Conservation (phyloP, 129 eudicot species). For the Escallonia rubra region DNA sequence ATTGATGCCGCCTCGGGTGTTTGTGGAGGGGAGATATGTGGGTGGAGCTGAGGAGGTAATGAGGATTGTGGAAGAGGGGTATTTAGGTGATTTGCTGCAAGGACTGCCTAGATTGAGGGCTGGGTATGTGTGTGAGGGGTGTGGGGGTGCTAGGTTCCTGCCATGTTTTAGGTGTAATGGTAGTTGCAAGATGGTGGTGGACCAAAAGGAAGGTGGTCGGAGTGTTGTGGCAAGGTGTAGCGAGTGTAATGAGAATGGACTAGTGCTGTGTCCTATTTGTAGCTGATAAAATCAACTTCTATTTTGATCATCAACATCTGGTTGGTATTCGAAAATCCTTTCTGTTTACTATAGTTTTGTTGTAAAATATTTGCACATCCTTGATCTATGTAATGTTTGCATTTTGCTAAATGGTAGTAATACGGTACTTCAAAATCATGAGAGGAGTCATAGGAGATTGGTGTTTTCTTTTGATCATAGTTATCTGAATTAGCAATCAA, state of each 20-base stretch:
- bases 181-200: constrained; percentile 64
- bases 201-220: constrained; percentile 23
- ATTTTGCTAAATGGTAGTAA: no score
- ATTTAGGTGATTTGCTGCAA: constrained; percentile 43
- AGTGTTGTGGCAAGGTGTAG: constrained; percentile 45
- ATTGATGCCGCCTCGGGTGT: constrained; percentile 61
- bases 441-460: no score
- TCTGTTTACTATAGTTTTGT: background rate
- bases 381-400: no score
- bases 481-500: no score
- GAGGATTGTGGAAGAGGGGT: constrained; percentile 64
- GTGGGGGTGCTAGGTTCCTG: constrained; percentile 75
- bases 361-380: no score
- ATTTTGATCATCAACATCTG: background rate
- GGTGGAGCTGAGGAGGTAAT: constrained; percentile 79
- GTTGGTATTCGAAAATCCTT: background rate
- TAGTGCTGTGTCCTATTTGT: constrained; percentile 80
- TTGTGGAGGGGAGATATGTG: constrained; percentile 73
- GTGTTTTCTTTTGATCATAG: no score
- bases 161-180: constrained; percentile 87
- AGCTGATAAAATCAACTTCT: constrained; percentile 32
- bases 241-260: constrained; percentile 95
- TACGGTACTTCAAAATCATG: no score
- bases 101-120: constrained; percentile 56
- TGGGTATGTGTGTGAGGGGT: constrained; percentile 75